Conservation (phyloP, 495 filamentous ascomycete species). For the Darksidea phi region DNA sequence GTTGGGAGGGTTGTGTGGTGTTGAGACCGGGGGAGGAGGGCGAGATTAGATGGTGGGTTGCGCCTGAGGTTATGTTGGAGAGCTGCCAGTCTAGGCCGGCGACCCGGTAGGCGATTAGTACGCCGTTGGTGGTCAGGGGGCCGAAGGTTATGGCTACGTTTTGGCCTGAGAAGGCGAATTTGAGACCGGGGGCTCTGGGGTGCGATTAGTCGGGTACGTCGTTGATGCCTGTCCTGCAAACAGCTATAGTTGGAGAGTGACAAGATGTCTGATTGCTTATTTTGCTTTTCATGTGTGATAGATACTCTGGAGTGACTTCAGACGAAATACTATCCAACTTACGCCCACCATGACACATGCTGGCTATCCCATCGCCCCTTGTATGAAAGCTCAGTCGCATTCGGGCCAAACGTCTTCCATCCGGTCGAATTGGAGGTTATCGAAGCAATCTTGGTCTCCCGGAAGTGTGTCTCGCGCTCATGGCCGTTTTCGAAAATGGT, state of each 20-base stretch:
- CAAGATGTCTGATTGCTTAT: no score
- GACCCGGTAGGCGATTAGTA: conserved; percentile 62
- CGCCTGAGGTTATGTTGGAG: conserved; percentile 62
- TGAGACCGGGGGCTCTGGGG: conserved; percentile 58
- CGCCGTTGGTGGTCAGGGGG: conserved; percentile 53
- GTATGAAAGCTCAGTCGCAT: conserved; percentile 63
- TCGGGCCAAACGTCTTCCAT: conserved; percentile 55
- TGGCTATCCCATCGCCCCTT: conserved; percentile 69
- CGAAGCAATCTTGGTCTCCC: conserved; percentile 50
- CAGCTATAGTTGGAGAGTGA: no score
- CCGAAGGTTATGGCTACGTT: conserved; percentile 65
- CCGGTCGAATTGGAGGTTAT: conserved; percentile 16
- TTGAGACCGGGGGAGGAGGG: conserved; percentile 46
- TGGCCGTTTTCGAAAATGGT: conserved; percentile 68
- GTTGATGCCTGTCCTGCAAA: background rate
- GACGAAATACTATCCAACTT: background rate
- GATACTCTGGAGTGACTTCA: background rate
- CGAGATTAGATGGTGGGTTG: conserved; percentile 60
- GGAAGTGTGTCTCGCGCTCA: conserved; percentile 43
- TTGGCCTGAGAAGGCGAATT: conserved; percentile 63
- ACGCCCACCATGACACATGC: conserved; percentile 63
- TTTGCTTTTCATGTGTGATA: no score
- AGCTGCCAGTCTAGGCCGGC: conserved; percentile 64
- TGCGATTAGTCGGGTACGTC: background rate
- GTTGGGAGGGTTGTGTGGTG: conserved; percentile 42